Conservation (phyloP, 2,329 filamentous ascomycete genomes). For the Paramyrothecium roridum region DNA sequence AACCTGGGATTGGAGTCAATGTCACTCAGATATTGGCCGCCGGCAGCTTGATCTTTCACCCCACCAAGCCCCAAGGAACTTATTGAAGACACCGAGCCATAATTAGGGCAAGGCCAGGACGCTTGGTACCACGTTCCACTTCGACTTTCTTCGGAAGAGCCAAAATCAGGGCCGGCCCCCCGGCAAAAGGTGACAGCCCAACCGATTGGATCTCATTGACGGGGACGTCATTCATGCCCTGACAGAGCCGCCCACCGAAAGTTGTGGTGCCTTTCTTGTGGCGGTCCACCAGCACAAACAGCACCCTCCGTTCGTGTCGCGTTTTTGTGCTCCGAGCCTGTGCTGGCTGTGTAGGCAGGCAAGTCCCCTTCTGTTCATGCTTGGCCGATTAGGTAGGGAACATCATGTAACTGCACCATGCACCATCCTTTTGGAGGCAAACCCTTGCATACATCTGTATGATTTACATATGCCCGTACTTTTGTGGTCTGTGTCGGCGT, state of each 20-base stretch:
- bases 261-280: neutral
- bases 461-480: neutral
- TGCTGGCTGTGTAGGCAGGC: neutral
- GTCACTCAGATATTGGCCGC: too few species aligned
- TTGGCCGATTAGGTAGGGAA: neutral
- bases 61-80: too few species aligned
- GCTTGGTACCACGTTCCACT: neutral
- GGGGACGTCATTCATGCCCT: slow-evolving; percentile 16
- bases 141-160: neutral
- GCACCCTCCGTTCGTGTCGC: neutral
- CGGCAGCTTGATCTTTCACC: too few species aligned
- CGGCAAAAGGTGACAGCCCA: neutral
- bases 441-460: neutral
- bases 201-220: slow-evolving; percentile 1
- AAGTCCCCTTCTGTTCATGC: neutral
- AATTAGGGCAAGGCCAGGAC: neutral
- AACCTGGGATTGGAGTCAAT: too few species aligned
- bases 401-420: neutral
- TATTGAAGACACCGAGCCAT: neutral
- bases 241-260: too few species aligned
- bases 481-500: neutral
- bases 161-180: neutral
- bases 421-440: neutral
- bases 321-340: neutral
- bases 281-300: slow-evolving; percentile 15